These are phyloP conservation scores for Termitomyces sp. DNA, from an alignment of 768 basidiomycete species.

Conservation along the genomic window DNA sequence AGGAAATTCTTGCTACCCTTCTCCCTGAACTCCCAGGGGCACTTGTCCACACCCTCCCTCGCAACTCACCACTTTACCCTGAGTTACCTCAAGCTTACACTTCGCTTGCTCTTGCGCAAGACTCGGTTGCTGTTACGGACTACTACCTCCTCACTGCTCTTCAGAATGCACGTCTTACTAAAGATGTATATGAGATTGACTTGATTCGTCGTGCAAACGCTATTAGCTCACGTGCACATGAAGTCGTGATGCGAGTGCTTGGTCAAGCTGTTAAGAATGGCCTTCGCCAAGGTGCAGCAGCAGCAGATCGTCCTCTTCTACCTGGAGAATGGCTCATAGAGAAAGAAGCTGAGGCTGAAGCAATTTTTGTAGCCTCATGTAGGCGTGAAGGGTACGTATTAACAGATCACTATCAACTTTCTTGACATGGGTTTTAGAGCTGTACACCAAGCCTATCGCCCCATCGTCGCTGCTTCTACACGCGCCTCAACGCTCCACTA, in stretches of 20 bases:
- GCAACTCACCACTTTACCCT: conserved; percentile 46
- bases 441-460: conserved; percentile 84
- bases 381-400: conserved; percentile 74
- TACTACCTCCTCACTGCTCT: conserved; percentile 69
- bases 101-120: conserved; percentile 25
- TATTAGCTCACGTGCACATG: conserved; percentile 87
- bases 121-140: conserved; percentile 40
- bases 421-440: conserved; percentile 38
- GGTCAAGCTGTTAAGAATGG: conserved; percentile 63
- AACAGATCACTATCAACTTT: not conserved
- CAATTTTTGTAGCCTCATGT: conserved; percentile 88
- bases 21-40: conserved; percentile 46
- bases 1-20: conserved; percentile 37
- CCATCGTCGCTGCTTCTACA: conserved; percentile 85
- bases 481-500: conserved; percentile 91
- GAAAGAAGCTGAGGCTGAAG: conserved; percentile 92
- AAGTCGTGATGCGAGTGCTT: conserved; percentile 86
- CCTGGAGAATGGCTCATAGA: conserved; percentile 86
- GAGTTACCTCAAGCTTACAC: conserved; percentile 37
- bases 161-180: conserved; percentile 76
- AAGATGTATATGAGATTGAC: conserved; percentile 68
- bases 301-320: conserved; percentile 46
- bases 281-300: conserved; percentile 38
- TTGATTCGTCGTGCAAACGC: conserved; percentile 75
- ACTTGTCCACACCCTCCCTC: conserved; percentile 62